Conservation (phyloP, 75 land plant species). For the Cryptomeria japonica region DNA sequence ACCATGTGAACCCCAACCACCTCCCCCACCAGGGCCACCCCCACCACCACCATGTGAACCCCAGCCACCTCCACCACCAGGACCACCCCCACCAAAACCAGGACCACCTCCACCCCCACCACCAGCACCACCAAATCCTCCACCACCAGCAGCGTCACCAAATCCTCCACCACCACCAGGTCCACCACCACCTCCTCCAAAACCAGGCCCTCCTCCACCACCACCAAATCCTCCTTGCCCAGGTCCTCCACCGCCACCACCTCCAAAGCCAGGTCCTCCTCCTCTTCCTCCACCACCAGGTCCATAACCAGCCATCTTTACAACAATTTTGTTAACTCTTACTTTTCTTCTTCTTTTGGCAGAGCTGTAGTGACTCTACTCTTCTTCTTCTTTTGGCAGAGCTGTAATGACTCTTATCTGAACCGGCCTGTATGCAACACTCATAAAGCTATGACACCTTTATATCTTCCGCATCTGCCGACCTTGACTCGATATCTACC, state of each 20-base stretch:
- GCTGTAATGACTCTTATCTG: background rate
- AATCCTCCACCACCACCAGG: background rate
- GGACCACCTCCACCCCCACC: no score
- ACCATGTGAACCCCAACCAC: background rate
- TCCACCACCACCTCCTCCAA: background rate
- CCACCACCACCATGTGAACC: no score
- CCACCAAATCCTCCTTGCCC: background rate
- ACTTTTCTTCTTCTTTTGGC: no score
- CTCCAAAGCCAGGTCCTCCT: slow-evolving; percentile 10
- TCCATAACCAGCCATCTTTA: background rate
- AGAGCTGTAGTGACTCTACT: background rate
- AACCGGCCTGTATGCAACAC: no score
- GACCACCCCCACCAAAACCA: no score
- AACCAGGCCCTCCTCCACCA: background rate
- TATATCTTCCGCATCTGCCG: background rate
- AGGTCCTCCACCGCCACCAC: slow-evolving; percentile 9
- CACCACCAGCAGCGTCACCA: no score
- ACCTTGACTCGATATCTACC: background rate
- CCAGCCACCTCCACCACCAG: background rate
- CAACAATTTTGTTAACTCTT: background rate
- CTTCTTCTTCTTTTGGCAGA: background rate
- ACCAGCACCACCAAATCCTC: no score
- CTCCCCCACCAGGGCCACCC: no score
- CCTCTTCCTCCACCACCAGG: background rate
- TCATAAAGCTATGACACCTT: no score